These are phyloP conservation scores for Thermochaetoides dissita DNA, from an alignment of 2,329 filamentous ascomycete species.

Conservation along the genomic window DNA sequence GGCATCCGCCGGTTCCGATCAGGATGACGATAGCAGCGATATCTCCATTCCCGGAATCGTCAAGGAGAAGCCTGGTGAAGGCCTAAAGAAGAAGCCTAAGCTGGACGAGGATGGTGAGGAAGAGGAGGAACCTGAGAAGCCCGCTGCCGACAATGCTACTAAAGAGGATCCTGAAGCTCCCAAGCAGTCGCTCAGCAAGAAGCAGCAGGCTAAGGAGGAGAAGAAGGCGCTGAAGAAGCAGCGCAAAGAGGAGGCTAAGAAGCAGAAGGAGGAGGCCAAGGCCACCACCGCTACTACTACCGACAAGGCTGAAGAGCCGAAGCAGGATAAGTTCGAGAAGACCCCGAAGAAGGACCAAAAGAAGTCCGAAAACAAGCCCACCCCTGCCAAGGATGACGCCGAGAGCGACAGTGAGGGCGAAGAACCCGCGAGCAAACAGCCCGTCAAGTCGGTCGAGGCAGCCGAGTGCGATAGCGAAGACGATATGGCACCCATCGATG, in stretches of 20 bases:
- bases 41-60: constrained; percentile 38
- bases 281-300: constrained; percentile 3
- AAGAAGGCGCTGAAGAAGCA: constrained; percentile 36
- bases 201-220: constrained; percentile 31
- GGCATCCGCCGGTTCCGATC: constrained; percentile 28
- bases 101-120: constrained; percentile 23
- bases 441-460: constrained; percentile 14
- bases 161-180: constrained; percentile 14
- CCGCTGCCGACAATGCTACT: constrained; percentile 22
- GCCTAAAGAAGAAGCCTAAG: constrained; percentile 39
- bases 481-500: constrained; percentile 31
- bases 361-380: constrained; percentile 29
- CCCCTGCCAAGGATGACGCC: constrained; percentile 27
- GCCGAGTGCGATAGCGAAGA: constrained; percentile 19
- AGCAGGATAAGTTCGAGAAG: constrained; percentile 39
- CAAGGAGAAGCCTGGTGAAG: constrained; percentile 49
- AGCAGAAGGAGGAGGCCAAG: constrained; percentile 14
- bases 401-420: constrained; percentile 4
- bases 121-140: constrained; percentile 43
- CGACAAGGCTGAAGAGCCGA: constrained; percentile 18
- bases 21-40: constrained; percentile 30
- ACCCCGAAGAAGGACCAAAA: constrained; percentile 19
- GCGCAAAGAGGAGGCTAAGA: constrained; percentile 30
- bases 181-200: constrained; percentile 7
- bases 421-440: constrained; percentile 3